phyloP scores from a whole-genome alignment of 345 rosid genomes.

The Boechera stricta region DNA sequence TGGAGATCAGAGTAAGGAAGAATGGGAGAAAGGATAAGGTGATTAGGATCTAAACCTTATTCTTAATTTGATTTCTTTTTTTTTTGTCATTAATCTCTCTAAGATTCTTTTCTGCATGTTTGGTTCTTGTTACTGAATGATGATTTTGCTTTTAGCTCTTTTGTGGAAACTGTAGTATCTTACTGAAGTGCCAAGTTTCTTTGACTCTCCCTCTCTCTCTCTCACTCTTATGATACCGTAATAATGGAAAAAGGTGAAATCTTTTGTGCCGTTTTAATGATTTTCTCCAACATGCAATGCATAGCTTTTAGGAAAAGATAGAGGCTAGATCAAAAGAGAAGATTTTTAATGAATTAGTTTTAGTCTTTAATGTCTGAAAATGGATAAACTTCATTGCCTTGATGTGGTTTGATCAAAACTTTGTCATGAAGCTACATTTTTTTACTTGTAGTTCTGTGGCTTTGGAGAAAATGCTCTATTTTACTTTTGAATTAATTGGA shows the following conservation, averaged over 20 bases:
- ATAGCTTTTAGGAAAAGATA: conserved; percentile 13
- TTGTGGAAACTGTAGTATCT: conserved; percentile 1
- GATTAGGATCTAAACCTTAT: conserved; percentile 19
- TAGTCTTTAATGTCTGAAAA: neutral
- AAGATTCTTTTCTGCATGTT: conserved; percentile 27
- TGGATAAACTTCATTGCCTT: neutral
- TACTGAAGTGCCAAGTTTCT: neutral
- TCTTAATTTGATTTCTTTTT: neutral
- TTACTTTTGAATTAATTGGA: neutral
- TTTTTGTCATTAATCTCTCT: neutral
- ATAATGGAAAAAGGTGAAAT: conserved; percentile 20
- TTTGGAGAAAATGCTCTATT: neutral
- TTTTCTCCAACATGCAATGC: conserved; percentile 37
- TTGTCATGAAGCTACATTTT: conserved; percentile 2
- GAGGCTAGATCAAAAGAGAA: conserved; percentile 1
- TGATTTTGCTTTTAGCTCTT: conserved; percentile 19
- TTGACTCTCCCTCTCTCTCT: neutral
- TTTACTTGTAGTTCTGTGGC: neutral
- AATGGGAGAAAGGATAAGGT: conserved; percentile 84
- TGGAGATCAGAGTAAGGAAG: conserved; percentile 58
- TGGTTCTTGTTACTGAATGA: conserved; percentile 17
- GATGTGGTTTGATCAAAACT: neutral
- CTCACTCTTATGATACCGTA: neutral
- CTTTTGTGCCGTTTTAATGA: neutral
- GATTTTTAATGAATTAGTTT: conserved; percentile 1